Evolutionary conservation across 306 rosid genomes (phyloP).

Genomic region (Corylus heterophylla): DNA sequence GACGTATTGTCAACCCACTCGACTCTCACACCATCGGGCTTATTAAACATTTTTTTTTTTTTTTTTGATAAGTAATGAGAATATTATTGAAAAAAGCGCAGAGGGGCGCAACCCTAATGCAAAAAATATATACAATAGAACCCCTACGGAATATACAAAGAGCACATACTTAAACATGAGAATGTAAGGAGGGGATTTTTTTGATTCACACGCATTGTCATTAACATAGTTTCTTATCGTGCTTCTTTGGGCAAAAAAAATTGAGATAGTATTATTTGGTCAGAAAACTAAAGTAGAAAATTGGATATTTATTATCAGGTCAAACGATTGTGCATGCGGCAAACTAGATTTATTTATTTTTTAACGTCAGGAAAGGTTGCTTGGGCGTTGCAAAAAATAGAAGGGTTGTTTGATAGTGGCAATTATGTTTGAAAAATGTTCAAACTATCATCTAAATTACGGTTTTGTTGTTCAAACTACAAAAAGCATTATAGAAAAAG

Average conservation of each 20-base stretch:
- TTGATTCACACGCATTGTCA: not conserved
- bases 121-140: too few relatives aligned
- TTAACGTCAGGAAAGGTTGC: not conserved
- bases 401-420: not conserved
- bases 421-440: not conserved
- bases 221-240: not conserved
- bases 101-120: too few relatives aligned
- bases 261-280: not conserved
- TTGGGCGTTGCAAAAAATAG: not conserved
- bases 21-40: too few relatives aligned
- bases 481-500: too few relatives aligned
- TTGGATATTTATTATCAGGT: not conserved
- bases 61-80: too few relatives aligned
- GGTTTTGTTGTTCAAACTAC: too few relatives aligned
- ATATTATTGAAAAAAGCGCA: too few relatives aligned
- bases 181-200: too few relatives aligned
- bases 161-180: too few relatives aligned
- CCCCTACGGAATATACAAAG: too few relatives aligned
- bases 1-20: too few relatives aligned
- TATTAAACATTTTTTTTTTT: too few relatives aligned
- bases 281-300: not conserved
- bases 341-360: not conserved
- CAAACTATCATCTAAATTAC: not conserved
- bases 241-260: not conserved
- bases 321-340: not conserved